Evolutionary conservation across 176 grass and related monocot species (phyloP), one percentile per base, ranked within the genome.

Genomic region (Carex pumila): DNA sequence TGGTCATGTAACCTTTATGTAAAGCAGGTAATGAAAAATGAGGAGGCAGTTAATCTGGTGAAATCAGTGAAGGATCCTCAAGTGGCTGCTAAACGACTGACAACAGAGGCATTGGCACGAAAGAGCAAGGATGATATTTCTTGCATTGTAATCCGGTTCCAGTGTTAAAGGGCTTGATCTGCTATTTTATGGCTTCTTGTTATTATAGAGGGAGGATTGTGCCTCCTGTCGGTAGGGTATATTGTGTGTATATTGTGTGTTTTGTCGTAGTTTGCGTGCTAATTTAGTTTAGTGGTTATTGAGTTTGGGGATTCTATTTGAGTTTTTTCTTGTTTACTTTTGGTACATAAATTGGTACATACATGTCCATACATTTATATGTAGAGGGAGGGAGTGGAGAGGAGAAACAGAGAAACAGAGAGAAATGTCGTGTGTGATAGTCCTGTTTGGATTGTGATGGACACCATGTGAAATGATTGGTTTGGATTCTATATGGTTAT

Each of bases 51-150:
- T 73, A 82, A 99, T 89, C 71, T 95, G 12, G 87, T 99, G 88
- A 96, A 92, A 79, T 88, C 91, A 11, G 90, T 93, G 50, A 99
- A 99, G 88, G 91, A 99, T 61, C 97, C 97, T n/a, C 93, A 95
- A 65, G 91, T 92, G 81, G 97, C 97, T 58, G 97, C 97, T 3
- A 99, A 99, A 79, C 83, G 91, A 64, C 71, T 99, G 73, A 96
- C 97, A 0, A 88, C 87, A 0, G 97, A 94, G 86, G 97, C 97
- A 9, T 85, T 99, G 36, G 52, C 89, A 12, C 91, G 91, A 86
- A 99, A 99, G 87, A 99, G 97, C 88, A 99, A 99, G 85, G 97
- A 99, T 21, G 97, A 99, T 69, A 95, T 99, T 74, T 99, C 97
- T 69, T 99, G 97, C 75, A 86, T 99, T 5, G 97, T 99, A 14